Evolutionary conservation across 1,139 yeast genomes (phyloP).

Genomic region (Blastobotrys ciferrii): DNA sequence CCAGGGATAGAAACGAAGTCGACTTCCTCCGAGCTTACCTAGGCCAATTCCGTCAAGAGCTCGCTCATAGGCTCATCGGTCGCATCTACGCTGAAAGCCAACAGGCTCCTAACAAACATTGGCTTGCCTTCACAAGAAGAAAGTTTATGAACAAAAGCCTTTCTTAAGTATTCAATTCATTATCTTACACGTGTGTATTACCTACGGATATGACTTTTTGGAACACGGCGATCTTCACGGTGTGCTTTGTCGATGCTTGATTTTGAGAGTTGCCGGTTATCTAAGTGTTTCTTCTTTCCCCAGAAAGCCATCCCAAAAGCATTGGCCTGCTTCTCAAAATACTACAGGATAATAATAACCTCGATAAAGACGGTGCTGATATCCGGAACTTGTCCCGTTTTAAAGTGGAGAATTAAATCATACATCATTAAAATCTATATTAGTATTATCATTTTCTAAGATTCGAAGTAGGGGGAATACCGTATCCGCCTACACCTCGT

Average conservation of each 20-base stretch:
- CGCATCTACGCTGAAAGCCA: slow-evolving; percentile 58
- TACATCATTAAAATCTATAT: not conserved
- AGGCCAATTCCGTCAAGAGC: slow-evolving; percentile 92
- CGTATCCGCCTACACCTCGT: slow-evolving; percentile 16
- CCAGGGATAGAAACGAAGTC: slow-evolving; percentile 69
- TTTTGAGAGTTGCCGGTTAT: no score
- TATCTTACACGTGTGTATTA: no score
- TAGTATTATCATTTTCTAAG: slow-evolving; percentile 5
- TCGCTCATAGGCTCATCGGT: slow-evolving; percentile 74
- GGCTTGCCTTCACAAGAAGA: slow-evolving; percentile 95
- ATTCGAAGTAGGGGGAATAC: slow-evolving; percentile 3
- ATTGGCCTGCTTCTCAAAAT: no score
- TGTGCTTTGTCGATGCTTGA: no score
- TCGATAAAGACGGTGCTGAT: no score
- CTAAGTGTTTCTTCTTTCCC: no score
- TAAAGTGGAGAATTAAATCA: no score
- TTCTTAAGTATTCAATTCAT: slow-evolving; percentile 23
- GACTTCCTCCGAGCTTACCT: slow-evolving; percentile 78
- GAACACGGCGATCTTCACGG: no score
- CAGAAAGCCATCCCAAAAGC: no score
- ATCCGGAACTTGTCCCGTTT: no score
- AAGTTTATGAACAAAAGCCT: slow-evolving; percentile 86
- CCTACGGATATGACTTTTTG: no score
- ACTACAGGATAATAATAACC: no score
- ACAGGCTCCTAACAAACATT: slow-evolving; percentile 53